Conservation (phyloP, 352 stramenopile genomes). For the Phytopythium montanum region DNA sequence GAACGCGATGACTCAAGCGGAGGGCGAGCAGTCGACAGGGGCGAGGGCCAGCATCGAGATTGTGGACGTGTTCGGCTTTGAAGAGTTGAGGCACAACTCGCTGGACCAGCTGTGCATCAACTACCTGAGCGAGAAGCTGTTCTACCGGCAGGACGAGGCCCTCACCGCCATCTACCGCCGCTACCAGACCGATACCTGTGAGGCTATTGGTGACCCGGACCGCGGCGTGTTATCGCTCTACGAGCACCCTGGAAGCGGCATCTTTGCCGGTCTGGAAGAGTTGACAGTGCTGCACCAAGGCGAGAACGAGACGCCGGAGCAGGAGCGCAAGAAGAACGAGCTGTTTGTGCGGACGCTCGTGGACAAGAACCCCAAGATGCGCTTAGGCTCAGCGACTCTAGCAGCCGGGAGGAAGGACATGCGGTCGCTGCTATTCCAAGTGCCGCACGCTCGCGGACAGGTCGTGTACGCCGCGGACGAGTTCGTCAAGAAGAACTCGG, state of each 20-base stretch:
- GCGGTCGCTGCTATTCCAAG: constrained; percentile 32
- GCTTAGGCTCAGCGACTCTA: constrained; percentile 19
- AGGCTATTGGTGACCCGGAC: not conserved
- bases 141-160: constrained; percentile 35
- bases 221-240: constrained; percentile 35
- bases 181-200: not conserved
- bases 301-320: constrained; percentile 32
- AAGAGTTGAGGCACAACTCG: constrained; percentile 63
- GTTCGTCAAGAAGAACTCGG: constrained; percentile 72
- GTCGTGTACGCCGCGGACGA: constrained; percentile 57
- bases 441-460: constrained; percentile 42
- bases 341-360: constrained; percentile 67
- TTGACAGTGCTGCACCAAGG: constrained; percentile 58
- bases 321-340: constrained; percentile 66
- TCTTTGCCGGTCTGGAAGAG: constrained; percentile 71
- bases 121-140: constrained; percentile 79
- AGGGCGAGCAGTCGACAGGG: not conserved
- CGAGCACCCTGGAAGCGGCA: constrained; percentile 41
- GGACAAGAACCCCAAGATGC: constrained; percentile 32
- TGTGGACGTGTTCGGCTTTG: constrained; percentile 75
- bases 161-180: constrained; percentile 12
- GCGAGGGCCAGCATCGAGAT: constrained; percentile 32
- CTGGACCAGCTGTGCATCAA: constrained; percentile 82
- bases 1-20: constrained; percentile 32
- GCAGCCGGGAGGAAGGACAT: constrained; percentile 7